These are phyloP conservation scores for Microcyclospora pomicola DNA, from an alignment of 2,329 filamentous ascomycete genomes.

Conservation along the genomic window DNA sequence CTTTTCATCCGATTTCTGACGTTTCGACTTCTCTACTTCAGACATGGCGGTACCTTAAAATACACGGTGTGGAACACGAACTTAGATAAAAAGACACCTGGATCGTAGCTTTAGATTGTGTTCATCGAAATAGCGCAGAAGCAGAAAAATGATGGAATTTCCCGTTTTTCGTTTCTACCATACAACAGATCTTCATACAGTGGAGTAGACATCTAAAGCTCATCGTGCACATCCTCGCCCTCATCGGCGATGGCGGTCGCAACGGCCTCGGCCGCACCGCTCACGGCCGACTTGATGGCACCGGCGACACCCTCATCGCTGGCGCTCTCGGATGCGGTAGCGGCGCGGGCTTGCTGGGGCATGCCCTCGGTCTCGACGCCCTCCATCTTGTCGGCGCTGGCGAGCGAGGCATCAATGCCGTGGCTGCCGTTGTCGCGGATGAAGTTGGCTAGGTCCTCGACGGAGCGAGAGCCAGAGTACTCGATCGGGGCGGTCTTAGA, in stretches of 20 bases:
- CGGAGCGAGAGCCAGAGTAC: constrained; percentile 74
- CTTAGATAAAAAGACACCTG: no score
- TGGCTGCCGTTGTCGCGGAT: constrained; percentile 91
- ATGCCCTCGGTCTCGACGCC: constrained; percentile 34
- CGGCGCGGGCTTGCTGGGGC: constrained; percentile 33
- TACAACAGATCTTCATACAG: neutral
- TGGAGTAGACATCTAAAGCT: constrained; percentile 45
- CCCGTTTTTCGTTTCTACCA: neutral
- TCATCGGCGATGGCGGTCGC: constrained; percentile 20
- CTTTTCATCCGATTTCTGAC: no score
- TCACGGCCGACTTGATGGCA: constrained; percentile 22
- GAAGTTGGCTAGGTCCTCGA: constrained; percentile 86
- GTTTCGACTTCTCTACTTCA: no score
- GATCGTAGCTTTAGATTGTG: neutral
- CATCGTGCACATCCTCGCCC: constrained; percentile 45
- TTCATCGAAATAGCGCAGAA: neutral
- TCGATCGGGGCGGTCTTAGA: constrained; percentile 72
- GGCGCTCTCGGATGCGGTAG: constrained; percentile 19
- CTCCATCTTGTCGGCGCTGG: constrained; percentile 27
- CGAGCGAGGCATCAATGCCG: constrained; percentile 54
- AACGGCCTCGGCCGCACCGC: constrained; percentile 21
- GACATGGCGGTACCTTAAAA: no score
- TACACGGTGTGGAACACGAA: no score
- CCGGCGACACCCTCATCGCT: constrained; percentile 14
- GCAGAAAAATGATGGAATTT: neutral